Evolutionary conservation across 192 early-diverging fungal genomes (phyloP).

Genomic region (Chytriomyces hyalinus): DNA sequence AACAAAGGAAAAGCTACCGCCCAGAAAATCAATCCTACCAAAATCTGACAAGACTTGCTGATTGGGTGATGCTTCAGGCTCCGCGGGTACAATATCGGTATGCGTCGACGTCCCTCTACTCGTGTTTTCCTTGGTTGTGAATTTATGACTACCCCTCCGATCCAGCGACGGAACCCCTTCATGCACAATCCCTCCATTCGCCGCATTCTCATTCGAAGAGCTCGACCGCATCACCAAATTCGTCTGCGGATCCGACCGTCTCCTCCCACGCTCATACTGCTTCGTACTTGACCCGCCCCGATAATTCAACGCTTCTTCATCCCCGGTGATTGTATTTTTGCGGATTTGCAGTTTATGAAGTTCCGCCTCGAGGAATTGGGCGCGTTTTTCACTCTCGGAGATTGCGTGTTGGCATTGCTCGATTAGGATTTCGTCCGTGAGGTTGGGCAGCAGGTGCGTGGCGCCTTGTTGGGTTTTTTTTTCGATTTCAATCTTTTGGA

Average conservation of each 20-base stretch:
- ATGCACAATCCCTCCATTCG: not conserved
- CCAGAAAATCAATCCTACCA: not conserved
- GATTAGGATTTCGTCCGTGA: conserved; percentile 71
- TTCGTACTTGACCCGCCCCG: not conserved
- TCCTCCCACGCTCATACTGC: not conserved
- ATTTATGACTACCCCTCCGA: not conserved
- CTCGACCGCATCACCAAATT: too few species aligned
- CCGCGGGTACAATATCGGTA: not conserved
- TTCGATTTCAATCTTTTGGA: conserved; percentile 72
- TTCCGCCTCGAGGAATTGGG: conserved; percentile 45
- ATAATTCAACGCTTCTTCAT: not conserved
- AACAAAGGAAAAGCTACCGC: not conserved
- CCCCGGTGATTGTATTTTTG: conserved; percentile 29
- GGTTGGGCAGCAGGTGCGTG: conserved; percentile 68
- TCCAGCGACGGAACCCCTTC: not conserved
- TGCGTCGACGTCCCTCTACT: not conserved
- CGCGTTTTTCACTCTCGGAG: conserved; percentile 46
- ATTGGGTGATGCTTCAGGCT: not conserved
- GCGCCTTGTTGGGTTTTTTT: conserved; percentile 74
- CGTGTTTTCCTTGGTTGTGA: not conserved
- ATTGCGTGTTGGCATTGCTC: conserved; percentile 74
- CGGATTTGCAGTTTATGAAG: conserved; percentile 40
- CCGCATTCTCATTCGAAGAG: too few species aligned
- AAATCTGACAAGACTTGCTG: conserved; percentile 1
- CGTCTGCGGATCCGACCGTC: conserved; percentile 27